Percentiles rank a stretch among this genome's conserved stretches.
phyloP scores from a whole-genome alignment of 148 eudicot genomes.

The Chenopodium quinoa region DNA sequence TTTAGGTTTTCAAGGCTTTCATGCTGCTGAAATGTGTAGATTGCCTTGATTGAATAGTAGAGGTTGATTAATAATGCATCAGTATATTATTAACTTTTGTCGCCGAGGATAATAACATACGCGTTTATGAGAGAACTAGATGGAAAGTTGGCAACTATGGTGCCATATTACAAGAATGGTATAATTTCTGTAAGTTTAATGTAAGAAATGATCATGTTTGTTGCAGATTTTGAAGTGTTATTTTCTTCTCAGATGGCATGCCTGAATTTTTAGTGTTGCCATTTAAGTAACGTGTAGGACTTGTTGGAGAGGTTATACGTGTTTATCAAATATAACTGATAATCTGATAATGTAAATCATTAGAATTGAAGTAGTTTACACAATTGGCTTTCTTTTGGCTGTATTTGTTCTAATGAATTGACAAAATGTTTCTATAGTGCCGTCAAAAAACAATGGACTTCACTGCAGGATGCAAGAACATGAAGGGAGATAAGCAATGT shows the following conservation, averaged over 20 bases:
- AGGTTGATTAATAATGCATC: background rate
- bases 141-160: background rate
- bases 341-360: background rate
- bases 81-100: background rate
- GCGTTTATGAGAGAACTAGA: background rate
- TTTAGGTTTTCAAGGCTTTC: background rate
- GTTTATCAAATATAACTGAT: background rate
- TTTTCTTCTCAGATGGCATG: background rate
- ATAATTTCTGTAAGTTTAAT: background rate
- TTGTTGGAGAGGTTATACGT: background rate
- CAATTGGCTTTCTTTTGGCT: background rate
- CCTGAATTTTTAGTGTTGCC: background rate
- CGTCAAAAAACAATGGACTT: slow-evolving; percentile 80
- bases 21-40: no score
- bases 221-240: background rate
- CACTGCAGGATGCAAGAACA: slow-evolving; percentile 67
- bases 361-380: background rate
- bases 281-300: background rate
- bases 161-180: background rate
- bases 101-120: background rate
- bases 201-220: background rate
- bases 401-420: slow-evolving; percentile 15
- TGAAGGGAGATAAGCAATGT: slow-evolving; percentile 55
- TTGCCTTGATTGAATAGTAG: background rate
- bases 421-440: slow-evolving; percentile 43